Base-by-base conservation (phyloP, 2,329 filamentous ascomycete species). In the Neonectria coccinea region DNA sequence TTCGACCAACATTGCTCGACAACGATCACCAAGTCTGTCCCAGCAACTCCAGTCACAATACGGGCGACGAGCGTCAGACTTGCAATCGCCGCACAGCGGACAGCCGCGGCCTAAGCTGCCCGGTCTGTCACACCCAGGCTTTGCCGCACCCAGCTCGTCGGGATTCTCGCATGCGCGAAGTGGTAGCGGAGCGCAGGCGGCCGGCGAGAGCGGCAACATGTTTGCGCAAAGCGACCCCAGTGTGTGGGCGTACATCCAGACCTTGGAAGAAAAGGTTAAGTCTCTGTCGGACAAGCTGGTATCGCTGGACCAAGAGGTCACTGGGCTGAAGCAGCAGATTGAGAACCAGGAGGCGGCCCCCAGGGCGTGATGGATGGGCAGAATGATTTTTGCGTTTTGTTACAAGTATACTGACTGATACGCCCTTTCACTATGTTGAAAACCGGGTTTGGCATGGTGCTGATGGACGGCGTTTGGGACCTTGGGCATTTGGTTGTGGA, bases 191-290 rank as follows among this genome's bases (percentile, higher is more conserved):
- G 81, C 75, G 56, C 78, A 91, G 73, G 83, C 85, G 20, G 81
- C 80, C 47, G 86, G 84, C 54, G 89, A 87, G 73, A 88, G 87
- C 68, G 87, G 87, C 66, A 93, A 92, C 70, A 83, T 93, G 65
- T 90, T 93, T 76, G 82, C 88, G 56, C 80, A 85, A 18, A 82
- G 82, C 18, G 87, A 89, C 55, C 83, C 88, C 67, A 89, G 88
- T 45, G 81, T 94, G 9, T 93, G 90, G 90, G 81, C 84, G 4
- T 93, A 93, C 72, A 87, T 94, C 36, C 89, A 92, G 61, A 85
- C 84, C 18, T 81, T 95, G 54, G 92, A 95, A 73, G 86, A 88
- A 12, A 80, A 79, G 65, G 73, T 81, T 53, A 81, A 80, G 66
- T 69, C 68, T 31, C 66, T 81, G 20, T 73, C 75, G 2, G 79